Conservation (phyloP, 257 asterid genomes). For the Pogostemon cablin region DNA sequence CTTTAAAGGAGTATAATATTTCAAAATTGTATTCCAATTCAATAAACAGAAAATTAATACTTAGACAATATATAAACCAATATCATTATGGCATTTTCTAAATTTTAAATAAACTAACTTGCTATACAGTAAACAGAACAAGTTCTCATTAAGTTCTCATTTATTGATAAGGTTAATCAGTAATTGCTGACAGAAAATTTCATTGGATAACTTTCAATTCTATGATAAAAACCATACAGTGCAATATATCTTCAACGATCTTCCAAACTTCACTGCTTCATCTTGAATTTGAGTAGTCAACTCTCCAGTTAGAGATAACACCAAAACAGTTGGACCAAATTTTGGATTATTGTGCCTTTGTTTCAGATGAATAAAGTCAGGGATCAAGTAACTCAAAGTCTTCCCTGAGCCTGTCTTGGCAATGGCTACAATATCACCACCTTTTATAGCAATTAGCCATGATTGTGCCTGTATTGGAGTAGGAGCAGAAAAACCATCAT, state of each 20-base stretch:
- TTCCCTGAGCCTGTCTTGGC: constrained; percentile 99
- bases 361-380: constrained; percentile 84
- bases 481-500: constrained; percentile 95
- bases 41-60: no score
- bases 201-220: background rate
- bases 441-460: constrained; percentile 96
- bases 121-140: background rate
- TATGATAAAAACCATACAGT: constrained; percentile 55
- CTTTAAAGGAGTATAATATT: no score
- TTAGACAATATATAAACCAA: no score
- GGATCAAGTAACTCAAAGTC: constrained; percentile 91
- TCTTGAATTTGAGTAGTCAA: constrained; percentile 97
- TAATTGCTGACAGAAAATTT: background rate
- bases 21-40: no score
- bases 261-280: constrained; percentile 91
- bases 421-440: constrained; percentile 95
- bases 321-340: constrained; percentile 94
- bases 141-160: background rate
- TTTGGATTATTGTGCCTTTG: constrained; percentile 63
- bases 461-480: constrained; percentile 99
- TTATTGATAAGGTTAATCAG: background rate
- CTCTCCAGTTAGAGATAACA: constrained; percentile 93
- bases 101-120: no score
- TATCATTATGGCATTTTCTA: no score
- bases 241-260: constrained; percentile 83